A percentile compares a stretch with the other conserved stretches of the same genome.
Evolutionary conservation across 2,329 filamentous ascomycete species (phyloP).

Genomic region (Colletotrichum trifolii): DNA sequence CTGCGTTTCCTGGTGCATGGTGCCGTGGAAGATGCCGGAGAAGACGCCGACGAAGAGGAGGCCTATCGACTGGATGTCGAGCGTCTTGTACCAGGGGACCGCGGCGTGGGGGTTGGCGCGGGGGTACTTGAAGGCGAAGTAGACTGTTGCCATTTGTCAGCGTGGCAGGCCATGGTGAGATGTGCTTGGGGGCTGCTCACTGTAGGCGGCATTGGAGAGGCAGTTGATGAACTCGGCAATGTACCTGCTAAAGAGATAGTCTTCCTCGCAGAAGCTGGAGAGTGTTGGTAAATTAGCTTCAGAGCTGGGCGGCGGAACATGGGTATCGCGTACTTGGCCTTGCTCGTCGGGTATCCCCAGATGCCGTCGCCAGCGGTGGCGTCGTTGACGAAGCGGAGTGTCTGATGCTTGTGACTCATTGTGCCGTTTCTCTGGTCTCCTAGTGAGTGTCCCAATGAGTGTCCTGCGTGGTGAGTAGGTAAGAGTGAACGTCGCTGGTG

Average conservation of each 20-base stretch:
- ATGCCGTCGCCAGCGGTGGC: constrained; percentile 46
- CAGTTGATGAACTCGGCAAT: constrained; percentile 59
- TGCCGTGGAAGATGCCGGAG: constrained; percentile 58
- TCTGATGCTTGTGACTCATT: constrained; percentile 46
- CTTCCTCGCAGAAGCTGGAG: constrained; percentile 37
- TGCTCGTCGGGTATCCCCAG: constrained; percentile 53
- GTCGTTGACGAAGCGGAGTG: constrained; percentile 50
- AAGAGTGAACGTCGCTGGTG: background rate
- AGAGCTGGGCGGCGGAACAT: background rate
- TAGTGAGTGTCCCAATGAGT: too few species aligned
- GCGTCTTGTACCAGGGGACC: constrained; percentile 45
- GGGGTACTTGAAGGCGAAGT: constrained; percentile 51
- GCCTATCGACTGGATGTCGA: constrained; percentile 55
- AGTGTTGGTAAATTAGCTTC: constrained; percentile 8
- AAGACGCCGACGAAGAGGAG: constrained; percentile 54
- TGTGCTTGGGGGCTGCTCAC: background rate
- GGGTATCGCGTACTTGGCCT: constrained; percentile 48
- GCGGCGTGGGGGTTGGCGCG: constrained; percentile 45
- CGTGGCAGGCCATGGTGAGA: background rate
- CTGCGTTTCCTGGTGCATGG: constrained; percentile 54
- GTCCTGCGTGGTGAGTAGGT: background rate
- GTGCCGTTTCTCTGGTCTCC: background rate
- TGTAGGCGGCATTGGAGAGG: constrained; percentile 52
- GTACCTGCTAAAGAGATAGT: constrained; percentile 54
- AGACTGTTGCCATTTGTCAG: constrained; percentile 45